These are phyloP conservation scores for Aquilaria yunnanensis DNA, from an alignment of 345 rosid genomes.

Conservation along the genomic window DNA sequence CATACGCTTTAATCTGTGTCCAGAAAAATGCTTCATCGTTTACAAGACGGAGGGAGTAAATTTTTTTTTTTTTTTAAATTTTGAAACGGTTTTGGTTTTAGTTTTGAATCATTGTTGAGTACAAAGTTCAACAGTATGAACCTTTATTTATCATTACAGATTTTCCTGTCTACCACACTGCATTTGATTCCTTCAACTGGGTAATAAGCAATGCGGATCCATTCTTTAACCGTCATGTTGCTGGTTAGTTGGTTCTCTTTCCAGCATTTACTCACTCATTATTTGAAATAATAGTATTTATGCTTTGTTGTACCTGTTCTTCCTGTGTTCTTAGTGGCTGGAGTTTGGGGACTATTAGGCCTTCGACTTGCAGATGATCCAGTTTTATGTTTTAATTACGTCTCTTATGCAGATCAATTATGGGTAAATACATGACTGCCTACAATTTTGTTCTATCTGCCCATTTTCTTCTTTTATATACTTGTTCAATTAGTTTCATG, in stretches of 20 bases:
- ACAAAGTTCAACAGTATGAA: no score
- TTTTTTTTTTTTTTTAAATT: no score
- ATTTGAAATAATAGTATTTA: neutral
- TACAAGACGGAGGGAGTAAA: no score
- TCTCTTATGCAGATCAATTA: constrained; percentile 60
- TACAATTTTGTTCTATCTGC: neutral
- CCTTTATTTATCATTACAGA: constrained; percentile 33
- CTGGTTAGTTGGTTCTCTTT: constrained; percentile 45
- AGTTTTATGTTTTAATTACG: constrained; percentile 65
- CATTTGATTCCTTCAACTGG: constrained; percentile 85
- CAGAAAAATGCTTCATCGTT: no score
- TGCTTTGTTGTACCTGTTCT: neutral
- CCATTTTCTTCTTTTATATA: neutral
- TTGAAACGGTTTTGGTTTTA: no score
- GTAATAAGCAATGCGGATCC: constrained; percentile 70
- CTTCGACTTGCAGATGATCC: constrained; percentile 77
- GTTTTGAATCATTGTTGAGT: no score
- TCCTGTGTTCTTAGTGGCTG: constrained; percentile 54
- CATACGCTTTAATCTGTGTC: no score
- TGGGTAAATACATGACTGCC: constrained; percentile 28
- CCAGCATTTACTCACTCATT: neutral
- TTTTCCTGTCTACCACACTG: constrained; percentile 94
- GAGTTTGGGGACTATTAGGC: constrained; percentile 83
- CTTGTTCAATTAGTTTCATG: no score
- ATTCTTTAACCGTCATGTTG: constrained; percentile 76